Evolutionary conservation across 2,329 filamentous ascomycete species (phyloP).

Genomic region (Eutypella sp.): DNA sequence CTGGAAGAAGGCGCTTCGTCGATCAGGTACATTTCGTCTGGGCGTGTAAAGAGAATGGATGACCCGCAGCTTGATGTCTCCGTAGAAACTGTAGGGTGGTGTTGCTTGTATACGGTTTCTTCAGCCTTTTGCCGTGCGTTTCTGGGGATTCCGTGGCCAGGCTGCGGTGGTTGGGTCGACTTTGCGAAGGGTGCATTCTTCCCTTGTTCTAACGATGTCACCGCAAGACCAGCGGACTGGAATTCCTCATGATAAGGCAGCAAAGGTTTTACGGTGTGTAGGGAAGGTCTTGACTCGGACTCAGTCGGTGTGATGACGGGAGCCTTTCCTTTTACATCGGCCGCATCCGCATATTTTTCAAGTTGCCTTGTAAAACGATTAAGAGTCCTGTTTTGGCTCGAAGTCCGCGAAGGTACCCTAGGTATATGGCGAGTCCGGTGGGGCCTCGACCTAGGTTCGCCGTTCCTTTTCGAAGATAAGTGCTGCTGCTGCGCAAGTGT

Average conservation of each 20-base stretch:
- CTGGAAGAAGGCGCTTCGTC: slow-evolving; percentile 10
- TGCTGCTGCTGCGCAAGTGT: slow-evolving; percentile 41
- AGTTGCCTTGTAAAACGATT: slow-evolving; percentile 37
- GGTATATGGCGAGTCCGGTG: slow-evolving; percentile 4
- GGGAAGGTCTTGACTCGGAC: slow-evolving; percentile 37
- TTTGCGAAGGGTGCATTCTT: slow-evolving; percentile 14
- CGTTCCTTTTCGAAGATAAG: slow-evolving; percentile 27
- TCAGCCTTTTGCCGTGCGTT: slow-evolving; percentile 13
- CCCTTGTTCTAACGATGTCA: slow-evolving; percentile 47
- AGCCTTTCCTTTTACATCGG: slow-evolving; percentile 32
- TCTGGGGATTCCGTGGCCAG: slow-evolving; percentile 7
- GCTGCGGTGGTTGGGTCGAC: slow-evolving; percentile 5
- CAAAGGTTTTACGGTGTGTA: slow-evolving; percentile 48
- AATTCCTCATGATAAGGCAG: slow-evolving; percentile 52
- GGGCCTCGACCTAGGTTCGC: slow-evolving; percentile 4
- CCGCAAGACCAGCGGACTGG: slow-evolving; percentile 47
- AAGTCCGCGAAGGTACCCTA: slow-evolving; percentile 33
- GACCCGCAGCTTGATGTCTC: slow-evolving; percentile 17
- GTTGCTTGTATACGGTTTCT: slow-evolving; percentile 12
- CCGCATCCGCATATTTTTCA: slow-evolving; percentile 35
- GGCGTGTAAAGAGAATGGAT: slow-evolving; percentile 20
- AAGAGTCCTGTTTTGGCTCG: slow-evolving; percentile 38
- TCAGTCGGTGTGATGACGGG: slow-evolving; percentile 35
- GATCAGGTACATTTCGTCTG: slow-evolving; percentile 9
- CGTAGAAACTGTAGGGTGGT: slow-evolving; percentile 7